These are phyloP conservation scores for Royoungia palumana DNA, from an alignment of 768 basidiomycete genomes.

Conservation along the genomic window DNA sequence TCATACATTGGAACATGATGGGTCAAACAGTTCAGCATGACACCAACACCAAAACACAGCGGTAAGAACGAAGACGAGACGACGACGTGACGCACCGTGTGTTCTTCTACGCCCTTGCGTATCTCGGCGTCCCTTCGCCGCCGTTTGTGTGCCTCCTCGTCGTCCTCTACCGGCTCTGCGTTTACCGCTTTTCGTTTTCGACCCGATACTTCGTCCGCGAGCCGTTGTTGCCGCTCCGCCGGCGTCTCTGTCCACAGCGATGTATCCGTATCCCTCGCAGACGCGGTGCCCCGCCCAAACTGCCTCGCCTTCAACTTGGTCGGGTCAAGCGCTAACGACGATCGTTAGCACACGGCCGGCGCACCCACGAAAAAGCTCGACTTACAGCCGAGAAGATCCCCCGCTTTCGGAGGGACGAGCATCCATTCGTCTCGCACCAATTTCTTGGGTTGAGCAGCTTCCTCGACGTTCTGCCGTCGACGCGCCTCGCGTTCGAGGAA, in stretches of 20 bases:
- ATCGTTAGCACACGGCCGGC: background rate
- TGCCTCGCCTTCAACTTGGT: constrained; percentile 77
- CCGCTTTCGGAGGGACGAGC: constrained; percentile 86
- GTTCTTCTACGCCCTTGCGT: constrained; percentile 68
- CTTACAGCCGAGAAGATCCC: constrained; percentile 76
- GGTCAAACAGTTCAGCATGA: background rate
- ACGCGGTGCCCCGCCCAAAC: constrained; percentile 60
- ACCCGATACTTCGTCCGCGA: constrained; percentile 94
- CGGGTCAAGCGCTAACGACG: constrained; percentile 70
- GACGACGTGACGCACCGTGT: constrained; percentile 53
- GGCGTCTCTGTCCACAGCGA: constrained; percentile 98
- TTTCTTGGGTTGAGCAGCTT: constrained; percentile 74
- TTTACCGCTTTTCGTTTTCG: constrained; percentile 75
- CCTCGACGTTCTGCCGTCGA: constrained; percentile 69
- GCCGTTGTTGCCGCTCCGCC: constrained; percentile 81
- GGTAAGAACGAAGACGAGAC: background rate
- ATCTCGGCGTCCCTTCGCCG: constrained; percentile 67
- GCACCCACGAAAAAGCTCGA: constrained; percentile 11
- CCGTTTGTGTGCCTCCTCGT: constrained; percentile 45
- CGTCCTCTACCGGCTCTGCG: constrained; percentile 37
- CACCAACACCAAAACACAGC: background rate
- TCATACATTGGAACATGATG: background rate
- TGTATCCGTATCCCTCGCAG: constrained; percentile 45
- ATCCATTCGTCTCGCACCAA: constrained; percentile 95
- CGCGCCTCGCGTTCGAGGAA: constrained; percentile 86